Percentiles rank a stretch among this genome's conserved stretches.
Evolutionary conservation across 805 yeast genomes (phyloP).

Genomic region (Saturnispora quitensis): DNA sequence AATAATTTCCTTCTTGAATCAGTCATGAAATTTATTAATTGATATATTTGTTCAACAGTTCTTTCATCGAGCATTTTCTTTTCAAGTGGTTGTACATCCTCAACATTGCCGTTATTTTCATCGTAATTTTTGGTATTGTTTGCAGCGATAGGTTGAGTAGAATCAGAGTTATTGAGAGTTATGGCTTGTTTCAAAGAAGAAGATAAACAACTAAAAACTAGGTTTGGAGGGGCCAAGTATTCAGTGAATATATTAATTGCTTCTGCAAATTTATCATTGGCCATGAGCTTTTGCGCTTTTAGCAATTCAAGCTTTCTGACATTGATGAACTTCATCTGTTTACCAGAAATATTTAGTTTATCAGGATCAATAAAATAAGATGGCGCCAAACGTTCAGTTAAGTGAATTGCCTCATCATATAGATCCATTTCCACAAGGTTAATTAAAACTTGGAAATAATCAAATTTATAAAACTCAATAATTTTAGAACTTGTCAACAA

Average conservation of each 20-base stretch:
- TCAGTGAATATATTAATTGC: constrained; percentile 41
- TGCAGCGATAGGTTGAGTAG: neutral
- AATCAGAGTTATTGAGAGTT: neutral
- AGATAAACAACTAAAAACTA: constrained; percentile 42
- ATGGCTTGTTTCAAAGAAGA: constrained; percentile 7
- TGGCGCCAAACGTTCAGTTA: constrained; percentile 29
- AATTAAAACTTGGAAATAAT: constrained; percentile 16
- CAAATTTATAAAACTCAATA: constrained; percentile 19
- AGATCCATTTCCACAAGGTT: constrained; percentile 23
- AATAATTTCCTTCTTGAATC: constrained; percentile 43
- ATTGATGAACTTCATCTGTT: constrained; percentile 26
- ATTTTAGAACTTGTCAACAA: constrained; percentile 24
- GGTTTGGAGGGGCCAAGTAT: constrained; percentile 51
- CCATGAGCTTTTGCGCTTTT: constrained; percentile 28
- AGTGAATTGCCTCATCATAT: constrained; percentile 36
- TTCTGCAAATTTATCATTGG: constrained; percentile 22
- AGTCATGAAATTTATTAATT: constrained; percentile 39
- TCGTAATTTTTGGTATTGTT: too few relatives aligned
- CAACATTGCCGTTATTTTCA: too few relatives aligned
- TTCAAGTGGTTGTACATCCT: neutral
- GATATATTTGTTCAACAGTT: constrained; percentile 15
- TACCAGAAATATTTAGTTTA: constrained; percentile 12
- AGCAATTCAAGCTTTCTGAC: constrained; percentile 37
- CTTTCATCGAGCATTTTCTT: neutral
- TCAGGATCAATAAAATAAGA: constrained; percentile 13